phyloP scores from a whole-genome alignment of 768 basidiomycete genomes.

The Pisolithus albus region DNA sequence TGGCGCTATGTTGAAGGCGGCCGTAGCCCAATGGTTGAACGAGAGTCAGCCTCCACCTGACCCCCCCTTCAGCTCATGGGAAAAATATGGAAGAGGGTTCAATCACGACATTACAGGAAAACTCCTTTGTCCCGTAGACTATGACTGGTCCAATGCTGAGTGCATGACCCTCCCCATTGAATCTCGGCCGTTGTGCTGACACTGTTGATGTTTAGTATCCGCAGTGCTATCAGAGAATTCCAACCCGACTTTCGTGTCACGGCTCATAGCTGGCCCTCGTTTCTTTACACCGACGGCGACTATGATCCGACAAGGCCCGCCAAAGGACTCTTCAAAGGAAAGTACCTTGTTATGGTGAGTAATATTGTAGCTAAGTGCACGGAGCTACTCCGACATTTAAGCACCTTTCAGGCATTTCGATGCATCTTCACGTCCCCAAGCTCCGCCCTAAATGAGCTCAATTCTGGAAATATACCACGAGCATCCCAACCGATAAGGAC shows the following conservation, averaged over 20 bases:
- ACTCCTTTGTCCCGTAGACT: slow-evolving; percentile 10
- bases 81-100: slow-evolving; percentile 2
- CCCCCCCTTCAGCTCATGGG: neutral
- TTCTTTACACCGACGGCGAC: slow-evolving; percentile 1
- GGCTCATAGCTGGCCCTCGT: slow-evolving; percentile 4
- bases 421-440: slow-evolving; percentile 16
- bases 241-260: slow-evolving; percentile 1
- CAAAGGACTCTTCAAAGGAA: slow-evolving; percentile 1
- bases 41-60: neutral
- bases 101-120: slow-evolving; percentile 5
- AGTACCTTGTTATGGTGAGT: slow-evolving; percentile 2
- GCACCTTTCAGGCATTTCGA: slow-evolving; percentile 12
- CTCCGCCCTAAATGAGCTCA: slow-evolving; percentile 3
- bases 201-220: neutral
- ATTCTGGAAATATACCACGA: neutral
- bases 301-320: neutral
- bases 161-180: neutral
- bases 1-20: neutral
- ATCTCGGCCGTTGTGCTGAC: neutral
- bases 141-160: slow-evolving; percentile 8
- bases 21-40: slow-evolving; percentile 6
- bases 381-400: neutral
- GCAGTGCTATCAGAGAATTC: neutral
- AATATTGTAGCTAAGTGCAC: too few species aligned
- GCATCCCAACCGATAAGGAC: neutral